phyloP scores from a whole-genome alignment of 331 rosid species.

The Acacia pycnantha region DNA sequence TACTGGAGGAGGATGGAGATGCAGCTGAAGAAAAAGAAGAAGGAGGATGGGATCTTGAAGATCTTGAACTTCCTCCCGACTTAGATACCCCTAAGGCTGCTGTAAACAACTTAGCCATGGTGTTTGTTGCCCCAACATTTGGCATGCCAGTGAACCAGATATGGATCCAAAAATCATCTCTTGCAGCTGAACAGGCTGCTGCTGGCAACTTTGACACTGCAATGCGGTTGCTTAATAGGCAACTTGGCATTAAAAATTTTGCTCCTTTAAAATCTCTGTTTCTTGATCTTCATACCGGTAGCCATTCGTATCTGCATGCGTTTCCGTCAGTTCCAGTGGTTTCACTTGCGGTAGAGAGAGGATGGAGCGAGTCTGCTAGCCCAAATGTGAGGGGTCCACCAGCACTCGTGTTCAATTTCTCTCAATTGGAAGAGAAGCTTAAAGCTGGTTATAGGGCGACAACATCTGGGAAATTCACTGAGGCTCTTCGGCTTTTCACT shows the following conservation, averaged over 20 bases:
- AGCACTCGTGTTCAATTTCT: conserved; percentile 68
- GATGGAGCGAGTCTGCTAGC: conserved; percentile 83
- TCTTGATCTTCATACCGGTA: conserved; percentile 83
- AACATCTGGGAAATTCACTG: conserved; percentile 73
- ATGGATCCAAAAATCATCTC: conserved; percentile 91
- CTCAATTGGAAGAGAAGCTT: conserved; percentile 88
- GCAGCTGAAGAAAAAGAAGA: conserved; percentile 76
- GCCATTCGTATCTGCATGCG: conserved; percentile 79
- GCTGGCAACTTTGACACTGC: conserved; percentile 98
- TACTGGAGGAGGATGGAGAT: conserved; percentile 73
- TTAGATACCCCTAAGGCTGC: conserved; percentile 75
- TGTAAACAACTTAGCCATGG: conserved; percentile 47
- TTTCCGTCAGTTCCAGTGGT: conserved; percentile 79
- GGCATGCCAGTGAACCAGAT: conserved; percentile 95
- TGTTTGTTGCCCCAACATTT: conserved; percentile 82
- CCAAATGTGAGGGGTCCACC: conserved; percentile 86
- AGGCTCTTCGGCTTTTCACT: conserved; percentile 73
- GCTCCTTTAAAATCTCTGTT: conserved; percentile 72
- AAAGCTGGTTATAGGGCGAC: conserved; percentile 88
- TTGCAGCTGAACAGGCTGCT: conserved; percentile 99
- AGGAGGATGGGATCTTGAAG: conserved; percentile 98
- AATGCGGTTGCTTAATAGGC: conserved; percentile 87
- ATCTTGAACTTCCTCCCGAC: conserved; percentile 84
- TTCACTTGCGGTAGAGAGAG: conserved; percentile 82
- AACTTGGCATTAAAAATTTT: conserved; percentile 87